These are phyloP conservation scores for Arthrobotrys megalospora DNA, from an alignment of 2,329 filamentous ascomycete genomes.

Conservation along the genomic window DNA sequence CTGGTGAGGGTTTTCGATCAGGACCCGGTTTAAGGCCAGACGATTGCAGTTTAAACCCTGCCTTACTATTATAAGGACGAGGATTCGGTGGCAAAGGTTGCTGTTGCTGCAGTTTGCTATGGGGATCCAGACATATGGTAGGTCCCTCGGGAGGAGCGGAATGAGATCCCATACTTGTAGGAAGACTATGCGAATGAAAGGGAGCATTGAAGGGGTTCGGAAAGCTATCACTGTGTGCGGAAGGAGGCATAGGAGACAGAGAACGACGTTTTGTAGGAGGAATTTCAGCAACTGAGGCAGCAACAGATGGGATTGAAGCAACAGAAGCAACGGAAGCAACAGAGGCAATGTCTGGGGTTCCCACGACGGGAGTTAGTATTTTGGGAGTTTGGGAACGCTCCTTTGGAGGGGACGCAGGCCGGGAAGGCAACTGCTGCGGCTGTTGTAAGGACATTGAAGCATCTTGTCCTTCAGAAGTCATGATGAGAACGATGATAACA, in stretches of 20 bases:
- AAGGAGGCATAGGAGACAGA: constrained; percentile 51
- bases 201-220: constrained; percentile 54
- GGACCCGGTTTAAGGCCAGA: constrained; percentile 29
- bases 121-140: constrained; percentile 34
- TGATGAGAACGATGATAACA: constrained; percentile 10
- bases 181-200: constrained; percentile 52
- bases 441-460: constrained; percentile 29
- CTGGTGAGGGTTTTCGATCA: constrained; percentile 46
- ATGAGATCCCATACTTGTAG: constrained; percentile 30
- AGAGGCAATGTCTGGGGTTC: constrained; percentile 40
- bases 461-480: constrained; percentile 57
- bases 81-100: constrained; percentile 19
- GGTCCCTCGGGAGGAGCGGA: constrained; percentile 40
- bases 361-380: constrained; percentile 44
- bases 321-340: constrained; percentile 15
- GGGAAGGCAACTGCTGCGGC: constrained; percentile 38
- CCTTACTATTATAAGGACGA: constrained; percentile 45
- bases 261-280: constrained; percentile 53
- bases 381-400: constrained; percentile 58
- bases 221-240: constrained; percentile 54
- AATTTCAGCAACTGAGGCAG: constrained; percentile 26
- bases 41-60: constrained; percentile 48
- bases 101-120: constrained; percentile 33
- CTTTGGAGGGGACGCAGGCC: constrained; percentile 55
- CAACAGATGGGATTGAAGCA: constrained; percentile 10